These are phyloP conservation scores for Dalbergia cochinchinensis DNA, from an alignment of 306 rosid genomes.

Conservation along the genomic window DNA sequence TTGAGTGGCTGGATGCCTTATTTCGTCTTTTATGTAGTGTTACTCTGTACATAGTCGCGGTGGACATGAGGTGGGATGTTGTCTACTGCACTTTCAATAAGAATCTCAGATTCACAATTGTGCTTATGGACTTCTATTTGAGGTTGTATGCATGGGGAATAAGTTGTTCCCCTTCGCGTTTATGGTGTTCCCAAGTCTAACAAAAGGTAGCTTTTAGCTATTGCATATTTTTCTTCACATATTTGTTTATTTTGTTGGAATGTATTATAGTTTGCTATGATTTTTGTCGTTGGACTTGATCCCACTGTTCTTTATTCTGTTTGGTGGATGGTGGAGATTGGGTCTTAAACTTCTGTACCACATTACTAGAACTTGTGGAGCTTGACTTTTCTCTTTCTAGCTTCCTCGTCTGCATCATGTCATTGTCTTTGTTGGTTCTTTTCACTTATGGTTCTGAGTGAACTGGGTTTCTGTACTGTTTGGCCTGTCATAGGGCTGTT, in stretches of 20 bases:
- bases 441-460: not conserved
- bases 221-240: not conserved
- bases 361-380: not conserved
- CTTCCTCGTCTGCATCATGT: not conserved
- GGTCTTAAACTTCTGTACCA: not conserved
- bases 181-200: slow-evolving; percentile 9
- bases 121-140: slow-evolving; percentile 12
- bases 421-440: not conserved
- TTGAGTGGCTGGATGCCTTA: not conserved
- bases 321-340: not conserved
- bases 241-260: not conserved
- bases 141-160: slow-evolving; percentile 23
- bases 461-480: not conserved
- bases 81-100: slow-evolving; percentile 10
- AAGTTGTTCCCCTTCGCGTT: not conserved
- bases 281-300: not conserved
- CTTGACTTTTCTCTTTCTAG: not conserved
- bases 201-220: not conserved
- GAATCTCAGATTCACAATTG: slow-evolving; percentile 8
- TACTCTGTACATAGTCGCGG: not conserved
- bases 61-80: slow-evolving; percentile 3
- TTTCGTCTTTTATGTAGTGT: slow-evolving; percentile 4
- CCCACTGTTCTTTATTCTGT: not conserved
- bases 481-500: not conserved
- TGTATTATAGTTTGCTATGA: not conserved